A percentile compares a stretch with the other conserved stretches of the same genome.
Conservation (phyloP, 768 basidiomycete genomes). For the Chiua virens region DNA sequence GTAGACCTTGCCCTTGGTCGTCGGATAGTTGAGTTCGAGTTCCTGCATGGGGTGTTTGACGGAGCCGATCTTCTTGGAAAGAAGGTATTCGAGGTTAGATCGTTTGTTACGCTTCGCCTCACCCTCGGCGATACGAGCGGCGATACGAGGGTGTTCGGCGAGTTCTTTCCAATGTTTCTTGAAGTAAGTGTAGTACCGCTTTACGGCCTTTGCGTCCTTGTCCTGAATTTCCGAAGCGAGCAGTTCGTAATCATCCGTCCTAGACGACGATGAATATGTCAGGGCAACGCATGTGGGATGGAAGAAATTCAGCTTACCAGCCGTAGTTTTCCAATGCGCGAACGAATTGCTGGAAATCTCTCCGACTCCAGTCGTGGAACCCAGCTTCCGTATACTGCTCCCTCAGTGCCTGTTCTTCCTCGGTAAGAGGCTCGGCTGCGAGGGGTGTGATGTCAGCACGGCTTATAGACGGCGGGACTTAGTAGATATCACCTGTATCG, state of each 20-base stretch:
- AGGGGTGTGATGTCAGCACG: no score
- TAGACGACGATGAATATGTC: slow-evolving; percentile 20
- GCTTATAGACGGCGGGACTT: not conserved
- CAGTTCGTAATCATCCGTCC: slow-evolving; percentile 62
- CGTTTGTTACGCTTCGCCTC: slow-evolving; percentile 88
- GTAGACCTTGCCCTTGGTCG: slow-evolving; percentile 96
- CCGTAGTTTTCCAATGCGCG: slow-evolving; percentile 78
- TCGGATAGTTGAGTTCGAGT: slow-evolving; percentile 91
- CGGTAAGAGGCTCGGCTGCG: slow-evolving; percentile 86
- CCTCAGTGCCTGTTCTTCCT: slow-evolving; percentile 82
- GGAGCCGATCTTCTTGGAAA: slow-evolving; percentile 79
- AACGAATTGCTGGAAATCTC: slow-evolving; percentile 92
- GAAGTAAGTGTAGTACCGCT: slow-evolving; percentile 79
- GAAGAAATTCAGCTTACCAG: slow-evolving; percentile 50
- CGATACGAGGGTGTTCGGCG: slow-evolving; percentile 73
- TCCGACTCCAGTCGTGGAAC: slow-evolving; percentile 88
- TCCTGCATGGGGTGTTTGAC: slow-evolving; percentile 95
- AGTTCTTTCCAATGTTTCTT: slow-evolving; percentile 84
- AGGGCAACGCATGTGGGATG: no score
- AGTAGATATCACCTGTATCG: slow-evolving; percentile 59
- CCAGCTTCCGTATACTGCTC: slow-evolving; percentile 75
- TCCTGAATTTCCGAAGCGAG: slow-evolving; percentile 85
- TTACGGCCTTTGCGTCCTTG: slow-evolving; percentile 77
- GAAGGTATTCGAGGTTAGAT: slow-evolving; percentile 73
- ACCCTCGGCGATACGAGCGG: slow-evolving; percentile 83